phyloP scores from a whole-genome alignment of 768 basidiomycete genomes.

The Kwoniella sp. region DNA sequence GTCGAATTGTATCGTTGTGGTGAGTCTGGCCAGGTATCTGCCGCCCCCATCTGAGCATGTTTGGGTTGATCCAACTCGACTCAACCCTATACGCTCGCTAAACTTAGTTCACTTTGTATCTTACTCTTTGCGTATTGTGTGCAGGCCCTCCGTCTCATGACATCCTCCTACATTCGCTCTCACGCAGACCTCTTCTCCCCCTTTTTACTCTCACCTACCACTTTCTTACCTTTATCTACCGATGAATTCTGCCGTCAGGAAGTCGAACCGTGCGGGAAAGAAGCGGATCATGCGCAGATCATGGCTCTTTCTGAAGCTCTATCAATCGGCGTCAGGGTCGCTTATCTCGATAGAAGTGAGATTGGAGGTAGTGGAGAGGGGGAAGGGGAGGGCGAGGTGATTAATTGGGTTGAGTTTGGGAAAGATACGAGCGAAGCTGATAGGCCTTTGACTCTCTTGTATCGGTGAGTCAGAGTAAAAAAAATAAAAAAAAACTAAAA shows the following conservation, averaged over 20 bases:
- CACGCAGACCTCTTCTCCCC: constrained; percentile 66
- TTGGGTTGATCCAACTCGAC: no score
- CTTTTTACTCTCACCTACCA: constrained; percentile 78
- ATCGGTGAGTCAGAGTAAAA: constrained; percentile 62
- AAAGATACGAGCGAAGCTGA: constrained; percentile 58
- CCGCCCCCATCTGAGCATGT: no score
- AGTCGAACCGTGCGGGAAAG: constrained; percentile 63
- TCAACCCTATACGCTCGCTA: no score
- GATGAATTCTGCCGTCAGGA: constrained; percentile 72
- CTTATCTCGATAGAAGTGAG: constrained; percentile 73
- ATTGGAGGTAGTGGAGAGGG: constrained; percentile 14
- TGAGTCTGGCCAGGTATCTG: no score
- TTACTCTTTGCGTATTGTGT: no score
- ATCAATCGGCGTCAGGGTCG: constrained; percentile 68
- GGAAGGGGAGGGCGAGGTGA: constrained; percentile 39
- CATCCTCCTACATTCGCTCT: constrained; percentile 76
- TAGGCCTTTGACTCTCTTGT: constrained; percentile 68
- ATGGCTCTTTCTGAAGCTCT: constrained; percentile 72
- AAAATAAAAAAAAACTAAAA: not conserved
- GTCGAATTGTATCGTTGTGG: constrained; percentile 54
- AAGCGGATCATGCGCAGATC: constrained; percentile 78
- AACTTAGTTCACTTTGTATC: no score
- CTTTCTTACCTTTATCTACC: constrained; percentile 63
- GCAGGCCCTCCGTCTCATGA: constrained; percentile 75
- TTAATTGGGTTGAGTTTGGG: constrained; percentile 55